Base-by-base conservation (phyloP, 2,329 filamentous ascomycete genomes). In the Penicillium sp. region DNA sequence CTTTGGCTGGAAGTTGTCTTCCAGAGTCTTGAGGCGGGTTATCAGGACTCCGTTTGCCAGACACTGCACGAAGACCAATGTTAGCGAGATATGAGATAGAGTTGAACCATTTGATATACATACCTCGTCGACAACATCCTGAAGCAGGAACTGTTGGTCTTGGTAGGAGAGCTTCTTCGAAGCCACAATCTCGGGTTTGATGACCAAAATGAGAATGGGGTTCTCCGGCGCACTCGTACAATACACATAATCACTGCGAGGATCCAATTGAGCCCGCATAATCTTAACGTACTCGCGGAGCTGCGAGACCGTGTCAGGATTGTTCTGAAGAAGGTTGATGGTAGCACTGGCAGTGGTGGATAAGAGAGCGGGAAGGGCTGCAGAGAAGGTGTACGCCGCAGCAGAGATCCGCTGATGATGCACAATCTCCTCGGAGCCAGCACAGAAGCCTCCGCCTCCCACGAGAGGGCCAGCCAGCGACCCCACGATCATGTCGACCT, bases 111-210 rank as follows among this genome's bases (percentile, higher is more conserved):
- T 26, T 6, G 13, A 28, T 26, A 28, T 26, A 68, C 80, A 61
- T 77, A 94, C 90, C 85, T 98, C 93, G 50, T 98, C 94, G n/a
- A 95, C 89, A 55, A 88, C 85, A 60, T 98, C 93, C 62, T 94
- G 84, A 48, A 98, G 71, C 14, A 97, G 69, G 47, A 82, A 79
- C 61, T 95, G 89, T 70, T 97, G 89, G 52, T 96, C 91, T 27
- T 84, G 79, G 8, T 80, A 67, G 11, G 75, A 81, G 46, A 95
- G 71, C 36, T 80, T 81, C 62, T 86, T 82, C 1, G 82, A 78
- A 41, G 81, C 77, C 32, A 96, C 75, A 29, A 95, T 82, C 47
- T 96, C 88, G 0, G 84, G 79, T 74, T 95, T 96, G 45, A 98
- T 73, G 1, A 84, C 81, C 40, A 96, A 74, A 1, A 97, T 73